Base-by-base conservation (phyloP, 345 rosid species). In the Balakata baccata region DNA sequence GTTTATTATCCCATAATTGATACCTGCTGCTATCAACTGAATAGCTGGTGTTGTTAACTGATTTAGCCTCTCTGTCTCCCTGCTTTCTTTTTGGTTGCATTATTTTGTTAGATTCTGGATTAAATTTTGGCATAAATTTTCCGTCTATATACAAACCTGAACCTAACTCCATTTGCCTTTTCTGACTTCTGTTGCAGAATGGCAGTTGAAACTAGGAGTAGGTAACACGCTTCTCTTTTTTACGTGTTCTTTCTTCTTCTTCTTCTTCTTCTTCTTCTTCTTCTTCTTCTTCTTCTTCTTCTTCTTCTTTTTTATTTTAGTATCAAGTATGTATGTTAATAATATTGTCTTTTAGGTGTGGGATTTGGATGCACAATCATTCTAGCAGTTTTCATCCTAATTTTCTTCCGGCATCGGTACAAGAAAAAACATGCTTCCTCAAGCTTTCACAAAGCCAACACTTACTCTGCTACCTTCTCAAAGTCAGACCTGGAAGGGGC, bases 401-500 rank as follows among this genome's bases (percentile, higher is more conserved):
- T 23, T 22, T 47, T 66, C 38, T 23, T 45, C 39, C 25, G 56
- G n/a, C 12, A 9, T 20, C 39, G 38, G 11, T 12, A 66, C 10
- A 46, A 66, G 14, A 46, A 50, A 66, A 66, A 66, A 49, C 3
- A 12, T 0, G 11, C n/a, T 47, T 16, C 70, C 41, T 22, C 70
- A 14, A 20, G n/a, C 56, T 14, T 66, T 23, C 53, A 22, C 11
- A 11, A 12, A 66, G n/a, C 20, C 51, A 66, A 23, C 38, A 46
- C 69, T 20, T 65, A n/a, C 23, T 43, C 52, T 11, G 37, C 5
- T 43, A 16, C 50, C 38, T 66, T 45, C 70, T 66, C 70, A 47
- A 66, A 49, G 29, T 66, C 70, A 12, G 70, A 66, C 56, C 17
- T 47, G n/a, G 70, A 66, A 66, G 37, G 41, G 14, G 29, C 56